Evolutionary conservation across 352 stramenopile genomes (phyloP), one percentile per base, ranked within the genome.

Genomic region (Thalassiosira mediterranea): DNA sequence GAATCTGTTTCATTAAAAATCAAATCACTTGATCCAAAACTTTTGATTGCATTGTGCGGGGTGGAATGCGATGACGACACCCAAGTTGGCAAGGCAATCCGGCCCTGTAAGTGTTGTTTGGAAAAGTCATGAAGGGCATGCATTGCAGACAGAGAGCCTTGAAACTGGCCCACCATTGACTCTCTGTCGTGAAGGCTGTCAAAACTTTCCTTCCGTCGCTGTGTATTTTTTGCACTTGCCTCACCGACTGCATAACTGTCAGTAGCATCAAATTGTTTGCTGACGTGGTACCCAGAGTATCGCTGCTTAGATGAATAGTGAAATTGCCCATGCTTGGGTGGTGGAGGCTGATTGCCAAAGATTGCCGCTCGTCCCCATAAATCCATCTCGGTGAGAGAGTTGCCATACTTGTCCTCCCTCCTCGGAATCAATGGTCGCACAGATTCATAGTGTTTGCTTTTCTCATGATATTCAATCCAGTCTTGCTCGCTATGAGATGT

Each of bases 71-170:
- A 31, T 32, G 37, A 34, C 17, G 49, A 48, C 32, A 53, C 49
- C 62, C 62, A 72, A 28, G 31, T 42, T 8, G 62, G 62, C 25
- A 72, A 56, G 2, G 23, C 40, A 53, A 72, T 72, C 8, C 34
- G 49, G 13, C 62, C 49, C 37, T 53, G 10, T 17, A 72, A 42
- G 26, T 72, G 44, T 4, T 54, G 25, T 10, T 60, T 37, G 15
- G 25, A 34, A 72, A 72, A 72, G 29, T 72, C 62, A 46, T 61
- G 47, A 23, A 72, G 62, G 31, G 62, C 34, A 28, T 72, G 62
- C 62, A 72, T 63, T 25, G 62, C 62, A 10, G 62, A 58, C 13
- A 72, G 62, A 31, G 62, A 72, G 54, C 62, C 62, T 44, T 62
- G 31, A 26, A 72, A 72, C 62, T 72, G 62, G 4, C 56, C 52